phyloP scores from a whole-genome alignment of 2,329 filamentous ascomycete species.

The Drechslera avenae region DNA sequence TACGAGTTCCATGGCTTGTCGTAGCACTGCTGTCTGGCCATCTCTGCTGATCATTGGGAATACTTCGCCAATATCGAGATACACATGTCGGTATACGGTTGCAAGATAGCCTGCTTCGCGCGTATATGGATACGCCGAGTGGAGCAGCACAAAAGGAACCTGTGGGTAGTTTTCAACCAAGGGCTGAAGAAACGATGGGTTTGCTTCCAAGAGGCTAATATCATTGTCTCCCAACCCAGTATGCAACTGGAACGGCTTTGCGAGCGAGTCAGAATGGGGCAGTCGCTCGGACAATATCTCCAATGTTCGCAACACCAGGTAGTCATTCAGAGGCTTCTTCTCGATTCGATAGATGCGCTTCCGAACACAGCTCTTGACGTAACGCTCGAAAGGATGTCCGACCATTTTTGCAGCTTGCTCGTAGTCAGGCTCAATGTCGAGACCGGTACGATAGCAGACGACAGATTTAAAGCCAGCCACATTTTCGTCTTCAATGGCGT shows the following conservation, averaged over 20 bases:
- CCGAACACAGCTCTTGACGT: constrained; percentile 47
- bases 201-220: constrained; percentile 70
- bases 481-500: constrained; percentile 65
- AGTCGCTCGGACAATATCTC: constrained; percentile 57
- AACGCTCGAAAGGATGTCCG: constrained; percentile 48
- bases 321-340: constrained; percentile 69
- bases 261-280: constrained; percentile 43
- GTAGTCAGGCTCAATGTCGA: constrained; percentile 59
- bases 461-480: constrained; percentile 84
- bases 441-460: constrained; percentile 78
- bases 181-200: constrained; percentile 74
- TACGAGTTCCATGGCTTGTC: constrained; percentile 75
- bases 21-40: constrained; percentile 72
- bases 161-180: constrained; percentile 72
- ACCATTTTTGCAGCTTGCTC: constrained; percentile 44
- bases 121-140: constrained; percentile 81
- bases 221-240: constrained; percentile 83
- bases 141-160: constrained; percentile 77
- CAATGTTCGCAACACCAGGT: constrained; percentile 69
- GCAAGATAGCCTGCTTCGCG: constrained; percentile 80
- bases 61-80: constrained; percentile 81
- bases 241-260: constrained; percentile 82
- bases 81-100: constrained; percentile 76
- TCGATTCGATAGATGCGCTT: constrained; percentile 60
- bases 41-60: constrained; percentile 79